phyloP scores from a whole-genome alignment of 2,329 filamentous ascomycete genomes.

The Ophiostoma perfectum region DNA sequence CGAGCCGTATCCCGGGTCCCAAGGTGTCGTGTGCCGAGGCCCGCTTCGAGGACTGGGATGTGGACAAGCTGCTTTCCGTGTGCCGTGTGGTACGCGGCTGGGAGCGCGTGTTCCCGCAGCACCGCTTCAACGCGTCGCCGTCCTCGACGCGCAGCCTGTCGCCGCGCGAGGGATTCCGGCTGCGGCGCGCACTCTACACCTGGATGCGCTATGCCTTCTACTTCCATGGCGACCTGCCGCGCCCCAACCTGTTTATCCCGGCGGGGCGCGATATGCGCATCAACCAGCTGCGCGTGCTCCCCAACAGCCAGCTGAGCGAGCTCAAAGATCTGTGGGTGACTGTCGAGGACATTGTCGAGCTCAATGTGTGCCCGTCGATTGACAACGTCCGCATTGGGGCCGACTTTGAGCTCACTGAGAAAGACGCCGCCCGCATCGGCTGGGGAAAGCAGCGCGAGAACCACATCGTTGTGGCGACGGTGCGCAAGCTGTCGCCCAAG shows the following conservation, averaged over 20 bases:
- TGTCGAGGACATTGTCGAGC: conserved; percentile 41
- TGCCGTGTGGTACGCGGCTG: conserved; percentile 37
- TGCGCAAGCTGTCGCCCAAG: conserved; percentile 46
- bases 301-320: conserved; percentile 42
- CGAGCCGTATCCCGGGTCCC: conserved; percentile 11
- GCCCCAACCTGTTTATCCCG: conserved; percentile 25
- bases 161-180: conserved; percentile 40
- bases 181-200: conserved; percentile 46
- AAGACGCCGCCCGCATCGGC: conserved; percentile 30
- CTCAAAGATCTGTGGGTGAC: conserved; percentile 43
- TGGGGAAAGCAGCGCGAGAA: conserved; percentile 32
- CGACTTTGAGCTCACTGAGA: conserved; percentile 28
- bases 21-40: conserved; percentile 18
- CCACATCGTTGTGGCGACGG: conserved; percentile 34
- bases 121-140: conserved; percentile 40
- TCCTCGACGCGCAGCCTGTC: conserved; percentile 41
- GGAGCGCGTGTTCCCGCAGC: conserved; percentile 37
- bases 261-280: conserved; percentile 35
- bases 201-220: conserved; percentile 53
- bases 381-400: conserved; percentile 35
- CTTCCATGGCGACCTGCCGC: conserved; percentile 44
- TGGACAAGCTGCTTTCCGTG: conserved; percentile 32
- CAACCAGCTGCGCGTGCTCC: conserved; percentile 41
- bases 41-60: conserved; percentile 28
- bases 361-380: conserved; percentile 44